phyloP scores from a whole-genome alignment of 768 basidiomycete genomes.

The Dioszegia crocea region DNA sequence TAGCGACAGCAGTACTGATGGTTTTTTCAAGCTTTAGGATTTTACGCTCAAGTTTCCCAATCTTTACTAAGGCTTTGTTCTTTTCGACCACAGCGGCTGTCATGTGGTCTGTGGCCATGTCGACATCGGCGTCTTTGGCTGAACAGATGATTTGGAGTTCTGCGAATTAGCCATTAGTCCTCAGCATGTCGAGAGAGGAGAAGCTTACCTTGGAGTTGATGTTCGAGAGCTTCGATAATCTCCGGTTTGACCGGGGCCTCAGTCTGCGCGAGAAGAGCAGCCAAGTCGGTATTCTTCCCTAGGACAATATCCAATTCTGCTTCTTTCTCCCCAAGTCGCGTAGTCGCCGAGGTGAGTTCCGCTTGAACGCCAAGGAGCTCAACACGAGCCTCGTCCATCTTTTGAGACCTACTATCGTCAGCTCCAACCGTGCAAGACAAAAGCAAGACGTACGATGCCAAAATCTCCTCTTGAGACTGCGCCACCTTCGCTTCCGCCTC shows the following conservation, averaged over 20 bases:
- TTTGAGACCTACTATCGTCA: neutral
- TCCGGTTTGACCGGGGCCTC: neutral
- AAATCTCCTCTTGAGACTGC: neutral
- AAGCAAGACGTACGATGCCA: neutral
- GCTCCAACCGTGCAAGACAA: neutral
- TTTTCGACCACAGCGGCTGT: neutral
- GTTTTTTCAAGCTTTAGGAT: conserved; percentile 41
- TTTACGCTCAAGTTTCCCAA: neutral
- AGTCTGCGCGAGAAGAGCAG: neutral
- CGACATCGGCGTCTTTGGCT: conserved; percentile 37
- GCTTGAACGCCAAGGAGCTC: neutral
- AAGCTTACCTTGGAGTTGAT: conserved; percentile 1
- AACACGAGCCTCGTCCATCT: neutral
- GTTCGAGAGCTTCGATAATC: neutral
- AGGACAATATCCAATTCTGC: neutral
- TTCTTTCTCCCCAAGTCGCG: neutral
- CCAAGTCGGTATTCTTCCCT: neutral
- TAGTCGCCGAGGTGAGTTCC: neutral
- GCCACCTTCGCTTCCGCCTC: neutral
- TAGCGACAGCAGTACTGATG: conserved; percentile 22
- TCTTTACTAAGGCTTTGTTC: conserved; percentile 5
- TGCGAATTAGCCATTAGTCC: conserved; percentile 2
- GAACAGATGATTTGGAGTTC: conserved; percentile 32
- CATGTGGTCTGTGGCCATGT: conserved; percentile 41
- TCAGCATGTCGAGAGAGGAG: neutral